A percentile compares a stretch with the other conserved stretches of the same genome.
Conservation (phyloP, 2,329 filamentous ascomycete genomes). For the Triangularia setosa region DNA sequence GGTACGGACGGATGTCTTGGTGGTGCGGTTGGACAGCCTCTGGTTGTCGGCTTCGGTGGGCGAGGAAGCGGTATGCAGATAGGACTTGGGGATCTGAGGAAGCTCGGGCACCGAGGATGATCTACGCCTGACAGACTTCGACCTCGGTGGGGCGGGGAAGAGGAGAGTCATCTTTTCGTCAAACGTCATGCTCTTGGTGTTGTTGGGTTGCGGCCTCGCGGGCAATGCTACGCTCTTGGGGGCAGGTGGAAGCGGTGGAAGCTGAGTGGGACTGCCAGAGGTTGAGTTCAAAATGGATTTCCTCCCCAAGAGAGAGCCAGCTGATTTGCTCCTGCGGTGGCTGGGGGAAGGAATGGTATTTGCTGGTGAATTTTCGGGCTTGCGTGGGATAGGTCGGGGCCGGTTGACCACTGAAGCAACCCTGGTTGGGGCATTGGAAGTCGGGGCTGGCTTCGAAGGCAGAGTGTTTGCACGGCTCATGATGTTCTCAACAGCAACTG, state of each 20-base stretch:
- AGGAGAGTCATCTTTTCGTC: slow-evolving; percentile 54
- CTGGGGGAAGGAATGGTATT: slow-evolving; percentile 32
- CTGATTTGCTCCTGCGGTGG: slow-evolving; percentile 49
- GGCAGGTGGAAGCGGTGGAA: slow-evolving; percentile 50
- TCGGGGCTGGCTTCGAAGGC: slow-evolving; percentile 19
- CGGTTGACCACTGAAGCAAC: slow-evolving; percentile 47
- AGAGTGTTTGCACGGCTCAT: slow-evolving; percentile 40
- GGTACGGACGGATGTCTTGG: slow-evolving; percentile 36
- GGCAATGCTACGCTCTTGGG: slow-evolving; percentile 41
- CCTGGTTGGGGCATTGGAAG: slow-evolving; percentile 22
- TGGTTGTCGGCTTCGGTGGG: slow-evolving; percentile 25
- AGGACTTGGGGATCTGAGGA: slow-evolving; percentile 36
- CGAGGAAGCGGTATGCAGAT: slow-evolving; percentile 26
- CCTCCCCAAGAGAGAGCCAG: slow-evolving; percentile 41
- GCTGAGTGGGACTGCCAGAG: slow-evolving; percentile 44
- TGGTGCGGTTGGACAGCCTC: slow-evolving; percentile 34
- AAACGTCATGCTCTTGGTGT: slow-evolving; percentile 56
- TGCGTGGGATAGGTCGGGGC: slow-evolving; percentile 53
- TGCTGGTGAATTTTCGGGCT: slow-evolving; percentile 39
- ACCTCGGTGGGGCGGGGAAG: slow-evolving; percentile 39
- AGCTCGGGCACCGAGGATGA: slow-evolving; percentile 43
- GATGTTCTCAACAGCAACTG: slow-evolving; percentile 45
- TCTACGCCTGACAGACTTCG: slow-evolving; percentile 28
- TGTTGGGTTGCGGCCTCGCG: slow-evolving; percentile 44
- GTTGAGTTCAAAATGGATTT: slow-evolving; percentile 44